Conservation (phyloP, 306 rosid genomes). For the Rosa lucieae region DNA sequence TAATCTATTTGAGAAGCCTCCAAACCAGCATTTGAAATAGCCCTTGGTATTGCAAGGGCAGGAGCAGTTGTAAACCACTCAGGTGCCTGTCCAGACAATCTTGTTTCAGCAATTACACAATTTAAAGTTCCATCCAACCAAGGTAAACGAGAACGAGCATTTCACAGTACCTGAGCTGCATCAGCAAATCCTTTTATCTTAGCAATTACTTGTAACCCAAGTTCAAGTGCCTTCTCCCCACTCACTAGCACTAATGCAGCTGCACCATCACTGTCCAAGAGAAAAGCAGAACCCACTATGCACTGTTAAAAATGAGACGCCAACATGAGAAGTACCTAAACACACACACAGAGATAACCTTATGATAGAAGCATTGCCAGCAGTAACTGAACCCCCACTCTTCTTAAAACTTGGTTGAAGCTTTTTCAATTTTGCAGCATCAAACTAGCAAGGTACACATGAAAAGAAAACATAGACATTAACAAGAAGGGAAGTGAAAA, state of each 20-base stretch:
- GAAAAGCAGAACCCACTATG: conserved; percentile 32
- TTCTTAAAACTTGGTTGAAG: conserved; percentile 83
- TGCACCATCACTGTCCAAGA: conserved; percentile 78
- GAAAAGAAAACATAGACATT: conserved; percentile 20
- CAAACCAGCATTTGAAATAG: conserved; percentile 83
- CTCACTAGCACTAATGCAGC: conserved; percentile 93
- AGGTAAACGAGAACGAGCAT: conserved; percentile 15
- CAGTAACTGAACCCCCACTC: conserved; percentile 82
- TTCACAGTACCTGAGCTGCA: conserved; percentile 77
- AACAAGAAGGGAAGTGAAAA: not conserved
- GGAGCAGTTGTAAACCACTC: conserved; percentile 90
- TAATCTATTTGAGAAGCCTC: conserved; percentile 80
- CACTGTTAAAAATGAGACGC: conserved; percentile 13
- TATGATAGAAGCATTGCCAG: conserved; percentile 90
- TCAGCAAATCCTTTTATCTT: conserved; percentile 86
- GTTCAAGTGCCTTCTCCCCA: conserved; percentile 76
- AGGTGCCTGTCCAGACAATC: conserved; percentile 64
- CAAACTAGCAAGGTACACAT: conserved; percentile 54
- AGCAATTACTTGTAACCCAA: conserved; percentile 80
- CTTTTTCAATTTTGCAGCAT: conserved; percentile 75
- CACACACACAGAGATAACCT: conserved; percentile 42
- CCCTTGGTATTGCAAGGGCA: conserved; percentile 82
- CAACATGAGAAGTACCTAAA: not conserved
- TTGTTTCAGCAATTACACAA: conserved; percentile 31
- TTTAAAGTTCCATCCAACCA: conserved; percentile 24